These are phyloP conservation scores for Leccinum uliginosum DNA, from an alignment of 768 basidiomycete genomes.

Conservation along the genomic window DNA sequence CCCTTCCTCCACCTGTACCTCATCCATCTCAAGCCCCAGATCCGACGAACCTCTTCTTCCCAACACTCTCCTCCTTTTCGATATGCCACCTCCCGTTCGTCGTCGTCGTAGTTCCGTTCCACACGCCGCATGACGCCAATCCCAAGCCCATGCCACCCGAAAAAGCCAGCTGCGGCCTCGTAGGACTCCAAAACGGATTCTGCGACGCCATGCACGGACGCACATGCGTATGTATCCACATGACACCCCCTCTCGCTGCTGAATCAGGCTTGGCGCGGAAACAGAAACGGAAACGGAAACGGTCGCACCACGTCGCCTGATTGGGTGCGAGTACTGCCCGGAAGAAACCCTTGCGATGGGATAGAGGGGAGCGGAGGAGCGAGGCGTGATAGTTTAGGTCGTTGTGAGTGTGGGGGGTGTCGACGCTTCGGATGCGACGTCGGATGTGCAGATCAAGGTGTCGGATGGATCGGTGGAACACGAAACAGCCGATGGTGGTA, in stretches of 20 bases:
- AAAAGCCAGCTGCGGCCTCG: constrained; percentile 27
- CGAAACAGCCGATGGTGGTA: not conserved
- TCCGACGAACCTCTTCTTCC: not conserved
- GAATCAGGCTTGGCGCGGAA: not conserved
- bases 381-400: constrained; percentile 28
- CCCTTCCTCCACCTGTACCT: constrained; percentile 21
- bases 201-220: constrained; percentile 1
- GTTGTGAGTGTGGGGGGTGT: constrained; percentile 4
- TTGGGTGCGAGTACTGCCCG: constrained; percentile 16
- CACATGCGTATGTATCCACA: not conserved
- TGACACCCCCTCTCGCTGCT: not conserved
- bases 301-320: constrained; percentile 7
- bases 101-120: not conserved
- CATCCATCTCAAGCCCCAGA: constrained; percentile 16
- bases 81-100: not conserved
- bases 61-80: not conserved
- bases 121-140: constrained; percentile 3
- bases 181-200: constrained; percentile 22
- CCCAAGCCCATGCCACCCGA: constrained; percentile 26
- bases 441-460: constrained; percentile 9
- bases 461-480: constrained; percentile 1
- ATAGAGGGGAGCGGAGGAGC: constrained; percentile 23
- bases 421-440: constrained; percentile 8
- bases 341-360: constrained; percentile 25
- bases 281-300: no score